phyloP scores from a whole-genome alignment of 768 basidiomycete species.

The Trametes cubensis region DNA sequence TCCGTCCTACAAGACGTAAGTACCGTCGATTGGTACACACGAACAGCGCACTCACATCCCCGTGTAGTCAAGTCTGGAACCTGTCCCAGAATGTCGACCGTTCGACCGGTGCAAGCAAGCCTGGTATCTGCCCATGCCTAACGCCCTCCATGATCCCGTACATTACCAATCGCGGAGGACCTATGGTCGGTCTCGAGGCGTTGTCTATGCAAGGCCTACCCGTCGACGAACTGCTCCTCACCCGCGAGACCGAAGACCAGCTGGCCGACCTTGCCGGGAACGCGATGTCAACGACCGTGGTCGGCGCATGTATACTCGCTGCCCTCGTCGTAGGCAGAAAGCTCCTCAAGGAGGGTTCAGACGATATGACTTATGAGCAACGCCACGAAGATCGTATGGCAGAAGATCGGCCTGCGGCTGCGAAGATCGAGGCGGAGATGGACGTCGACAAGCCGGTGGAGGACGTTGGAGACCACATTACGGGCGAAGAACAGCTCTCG shows the following conservation, averaged over 20 bases:
- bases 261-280: conserved; percentile 94
- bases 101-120: conserved; percentile 75
- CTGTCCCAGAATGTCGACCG: conserved; percentile 96
- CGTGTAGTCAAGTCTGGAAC: conserved; percentile 84
- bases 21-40: not conserved
- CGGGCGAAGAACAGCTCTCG: conserved; percentile 70
- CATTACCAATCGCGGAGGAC: conserved; percentile 93
- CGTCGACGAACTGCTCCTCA: conserved; percentile 87
- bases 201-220: conserved; percentile 94
- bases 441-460: conserved; percentile 28
- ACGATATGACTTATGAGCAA: conserved; percentile 68
- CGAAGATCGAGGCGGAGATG: conserved; percentile 54
- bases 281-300: conserved; percentile 97
- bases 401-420: conserved; percentile 38
- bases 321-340: conserved; percentile 71
- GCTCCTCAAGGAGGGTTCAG: conserved; percentile 67
- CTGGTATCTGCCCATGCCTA: conserved; percentile 89
- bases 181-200: conserved; percentile 92
- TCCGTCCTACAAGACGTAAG: conserved; percentile 86
- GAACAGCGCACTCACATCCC: not conserved
- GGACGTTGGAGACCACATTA: conserved; percentile 55
- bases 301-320: conserved; percentile 85
- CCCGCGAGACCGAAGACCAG: conserved; percentile 91
- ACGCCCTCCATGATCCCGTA: conserved; percentile 98
- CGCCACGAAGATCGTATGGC: conserved; percentile 44